Percentiles rank a stretch among this genome's conserved stretches.
phyloP scores from a whole-genome alignment of 1,284 basidiomycete species.

The Rhodotorula sp. region DNA sequence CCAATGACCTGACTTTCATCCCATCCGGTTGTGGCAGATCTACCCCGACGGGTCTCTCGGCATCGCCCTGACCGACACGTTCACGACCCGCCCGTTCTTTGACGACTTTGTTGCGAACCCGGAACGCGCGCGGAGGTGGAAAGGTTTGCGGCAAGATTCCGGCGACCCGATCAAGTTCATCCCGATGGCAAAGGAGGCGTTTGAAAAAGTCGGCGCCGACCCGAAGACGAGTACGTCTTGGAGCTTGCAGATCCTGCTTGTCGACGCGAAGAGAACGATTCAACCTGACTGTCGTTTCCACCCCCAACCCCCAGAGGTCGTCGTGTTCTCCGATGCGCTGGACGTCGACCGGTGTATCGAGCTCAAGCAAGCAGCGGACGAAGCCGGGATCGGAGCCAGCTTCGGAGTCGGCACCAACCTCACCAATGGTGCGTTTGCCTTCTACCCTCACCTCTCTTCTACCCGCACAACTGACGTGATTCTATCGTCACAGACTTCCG shows the following conservation, averaged over 20 bases:
- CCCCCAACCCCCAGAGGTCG: conserved; percentile 55
- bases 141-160: conserved; percentile 76
- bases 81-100: conserved; percentile 76
- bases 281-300: too few relatives aligned
- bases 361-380: conserved; percentile 69
- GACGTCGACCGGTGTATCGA: conserved; percentile 67
- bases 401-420: conserved; percentile 91
- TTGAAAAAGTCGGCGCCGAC: conserved; percentile 65
- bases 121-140: conserved; percentile 68
- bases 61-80: conserved; percentile 88
- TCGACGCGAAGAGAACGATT: too few relatives aligned
- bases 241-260: too few relatives aligned
- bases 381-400: conserved; percentile 70
- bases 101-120: conserved; percentile 63
- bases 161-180: conserved; percentile 73
- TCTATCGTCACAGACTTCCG: conserved; percentile 23
- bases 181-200: conserved; percentile 67
- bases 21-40: conserved; percentile 41
- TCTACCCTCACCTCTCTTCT: too few relatives aligned
- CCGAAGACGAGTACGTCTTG: conserved; percentile 55
- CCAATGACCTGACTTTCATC: not conserved
- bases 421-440: conserved; percentile 63
- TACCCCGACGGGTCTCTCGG: conserved; percentile 54
- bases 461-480: too few relatives aligned
- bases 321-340: conserved; percentile 81